A percentile compares a stretch with the other conserved stretches of the same genome.
Evolutionary conservation across 2,329 filamentous ascomycete genomes (phyloP).

Genomic region (Zymoseptoria crescenta): DNA sequence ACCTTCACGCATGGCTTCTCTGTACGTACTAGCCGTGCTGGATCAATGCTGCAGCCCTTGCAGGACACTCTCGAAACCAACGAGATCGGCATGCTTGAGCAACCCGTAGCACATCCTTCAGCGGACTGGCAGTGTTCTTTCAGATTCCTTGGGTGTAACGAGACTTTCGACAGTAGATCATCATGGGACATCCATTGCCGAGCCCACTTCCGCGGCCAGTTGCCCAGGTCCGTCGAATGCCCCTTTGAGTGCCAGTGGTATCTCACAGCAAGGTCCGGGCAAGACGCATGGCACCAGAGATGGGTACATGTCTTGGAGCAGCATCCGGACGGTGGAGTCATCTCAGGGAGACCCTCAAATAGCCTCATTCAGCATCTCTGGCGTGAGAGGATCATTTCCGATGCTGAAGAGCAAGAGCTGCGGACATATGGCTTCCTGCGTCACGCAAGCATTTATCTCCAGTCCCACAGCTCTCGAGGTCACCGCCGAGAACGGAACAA

Average conservation of each 20-base stretch:
- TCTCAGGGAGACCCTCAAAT: constrained; percentile 1
- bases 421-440: constrained; percentile 9
- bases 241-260: constrained; percentile 13
- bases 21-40: neutral
- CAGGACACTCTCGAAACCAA: constrained; percentile 1
- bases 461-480: constrained; percentile 1
- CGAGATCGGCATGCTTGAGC: neutral
- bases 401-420: constrained; percentile 14
- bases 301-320: constrained; percentile 9
- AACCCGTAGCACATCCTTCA: neutral
- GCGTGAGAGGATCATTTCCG: constrained; percentile 8
- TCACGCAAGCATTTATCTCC: constrained; percentile 2
- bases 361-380: constrained; percentile 13
- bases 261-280: constrained; percentile 1
- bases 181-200: constrained; percentile 15
- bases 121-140: constrained; percentile 13
- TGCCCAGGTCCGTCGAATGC: constrained; percentile 12
- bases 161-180: constrained; percentile 1
- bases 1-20: neutral
- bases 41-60: neutral
- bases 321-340: constrained; percentile 2
- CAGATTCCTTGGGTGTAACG: constrained; percentile 13
- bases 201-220: constrained; percentile 8
- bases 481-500: neutral
- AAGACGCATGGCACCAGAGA: constrained; percentile 12